A percentile compares a stretch with the other conserved stretches of the same genome.
These are phyloP conservation scores for Trametes hirsuta DNA, from an alignment of 1,284 basidiomycete species.

Conservation along the genomic window DNA sequence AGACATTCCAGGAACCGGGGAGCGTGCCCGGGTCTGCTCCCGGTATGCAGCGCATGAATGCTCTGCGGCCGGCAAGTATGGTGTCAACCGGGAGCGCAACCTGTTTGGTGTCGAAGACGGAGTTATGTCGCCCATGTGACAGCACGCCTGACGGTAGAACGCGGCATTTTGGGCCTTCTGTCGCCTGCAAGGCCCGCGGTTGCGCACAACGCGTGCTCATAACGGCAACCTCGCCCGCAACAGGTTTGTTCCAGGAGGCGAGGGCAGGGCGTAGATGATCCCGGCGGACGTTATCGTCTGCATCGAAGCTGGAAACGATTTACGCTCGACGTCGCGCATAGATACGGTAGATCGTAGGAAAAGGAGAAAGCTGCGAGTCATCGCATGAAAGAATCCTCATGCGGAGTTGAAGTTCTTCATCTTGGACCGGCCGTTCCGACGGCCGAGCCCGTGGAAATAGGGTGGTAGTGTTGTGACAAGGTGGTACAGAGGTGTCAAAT, in stretches of 20 bases:
- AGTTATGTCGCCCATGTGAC: slow-evolving; percentile 9
- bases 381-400: too few species aligned
- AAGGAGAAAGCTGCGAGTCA: too few species aligned
- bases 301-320: too few species aligned
- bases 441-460: too few species aligned
- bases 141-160: slow-evolving; percentile 1
- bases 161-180: background rate
- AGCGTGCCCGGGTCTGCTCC: background rate
- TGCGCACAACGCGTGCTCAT: background rate
- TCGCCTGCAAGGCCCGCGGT: background rate
- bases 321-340: too few species aligned
- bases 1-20: background rate
- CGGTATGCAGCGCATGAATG: background rate
- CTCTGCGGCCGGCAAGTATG: background rate
- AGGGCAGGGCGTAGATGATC: background rate
- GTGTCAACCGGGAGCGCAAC: background rate
- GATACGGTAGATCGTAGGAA: too few species aligned
- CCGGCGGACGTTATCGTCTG: too few species aligned
- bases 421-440: too few species aligned
- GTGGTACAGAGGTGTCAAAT: too few species aligned
- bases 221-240: too few species aligned
- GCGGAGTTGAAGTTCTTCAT: too few species aligned
- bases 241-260: background rate
- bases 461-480: too few species aligned
- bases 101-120: background rate